A percentile compares a stretch with the other conserved stretches of the same genome.
These are phyloP conservation scores for Fusarium nisikadoi DNA, from an alignment of 2,329 filamentous ascomycete genomes.

Conservation along the genomic window DNA sequence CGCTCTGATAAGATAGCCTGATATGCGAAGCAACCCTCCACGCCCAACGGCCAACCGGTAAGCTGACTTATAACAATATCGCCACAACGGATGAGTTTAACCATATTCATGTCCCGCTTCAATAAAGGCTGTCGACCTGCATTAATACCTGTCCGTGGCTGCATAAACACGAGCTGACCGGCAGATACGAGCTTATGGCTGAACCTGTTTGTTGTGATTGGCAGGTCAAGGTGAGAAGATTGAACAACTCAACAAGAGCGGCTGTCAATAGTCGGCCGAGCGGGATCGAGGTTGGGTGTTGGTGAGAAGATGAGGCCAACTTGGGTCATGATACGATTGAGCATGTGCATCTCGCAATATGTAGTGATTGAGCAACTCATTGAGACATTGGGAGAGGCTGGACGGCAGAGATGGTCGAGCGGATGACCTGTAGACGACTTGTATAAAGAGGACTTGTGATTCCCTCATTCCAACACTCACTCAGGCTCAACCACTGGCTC, in stretches of 20 bases:
- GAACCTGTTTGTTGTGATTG: not conserved
- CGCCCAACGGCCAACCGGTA: not conserved
- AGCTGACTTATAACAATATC: conserved; percentile 4
- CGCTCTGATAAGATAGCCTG: not conserved
- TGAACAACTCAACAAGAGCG: not conserved
- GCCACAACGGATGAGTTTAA: not conserved
- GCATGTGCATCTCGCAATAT: not conserved
- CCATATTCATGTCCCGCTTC: conserved; percentile 12
- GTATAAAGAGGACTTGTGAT: conserved; percentile 4
- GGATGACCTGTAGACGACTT: not conserved
- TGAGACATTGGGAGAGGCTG: too few species aligned
- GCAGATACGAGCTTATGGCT: conserved; percentile 39
- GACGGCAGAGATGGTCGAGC: not conserved
- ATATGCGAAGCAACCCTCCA: not conserved
- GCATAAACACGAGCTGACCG: conserved; percentile 28
- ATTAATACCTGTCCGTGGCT: conserved; percentile 13
- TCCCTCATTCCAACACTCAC: not conserved
- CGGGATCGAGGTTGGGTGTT: not conserved
- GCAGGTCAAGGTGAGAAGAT: not conserved
- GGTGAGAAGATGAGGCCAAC: not conserved
- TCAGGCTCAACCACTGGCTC: conserved; percentile 13
- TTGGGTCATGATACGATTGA: not conserved
- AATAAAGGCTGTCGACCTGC: conserved; percentile 34
- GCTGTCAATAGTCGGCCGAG: not conserved
- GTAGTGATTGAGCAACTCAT: not conserved